These are phyloP conservation scores for Candida fluviatilis DNA, from an alignment of 805 yeast genomes.

Conservation along the genomic window DNA sequence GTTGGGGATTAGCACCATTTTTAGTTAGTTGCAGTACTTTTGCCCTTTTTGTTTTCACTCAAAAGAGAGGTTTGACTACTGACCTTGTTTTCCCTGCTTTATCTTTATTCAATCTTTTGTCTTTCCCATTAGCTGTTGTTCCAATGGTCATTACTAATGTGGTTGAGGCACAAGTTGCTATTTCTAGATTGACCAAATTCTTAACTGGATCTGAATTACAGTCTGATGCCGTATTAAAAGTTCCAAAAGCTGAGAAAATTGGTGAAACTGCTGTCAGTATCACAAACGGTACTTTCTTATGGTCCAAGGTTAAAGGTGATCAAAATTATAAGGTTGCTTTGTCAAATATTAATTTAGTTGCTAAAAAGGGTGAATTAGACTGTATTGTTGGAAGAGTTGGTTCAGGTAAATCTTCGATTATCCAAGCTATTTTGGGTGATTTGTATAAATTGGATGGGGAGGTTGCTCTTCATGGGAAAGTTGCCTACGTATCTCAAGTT, in stretches of 20 bases:
- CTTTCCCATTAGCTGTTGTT: conserved; percentile 87
- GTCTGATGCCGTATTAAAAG: conserved; percentile 62
- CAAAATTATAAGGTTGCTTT: conserved; percentile 60
- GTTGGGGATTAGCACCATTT: conserved; percentile 85
- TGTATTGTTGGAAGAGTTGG: conserved; percentile 92
- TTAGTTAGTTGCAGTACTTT: conserved; percentile 88
- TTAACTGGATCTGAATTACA: conserved; percentile 78
- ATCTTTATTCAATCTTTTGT: conserved; percentile 78
- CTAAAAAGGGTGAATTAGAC: conserved; percentile 71
- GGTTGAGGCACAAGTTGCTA: conserved; percentile 85
- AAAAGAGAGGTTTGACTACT: conserved; percentile 65
- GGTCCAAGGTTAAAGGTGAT: conserved; percentile 66
- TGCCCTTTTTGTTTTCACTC: conserved; percentile 65
- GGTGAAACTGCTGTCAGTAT: conserved; percentile 70
- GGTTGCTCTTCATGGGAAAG: conserved; percentile 66
- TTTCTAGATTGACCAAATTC: conserved; percentile 69
- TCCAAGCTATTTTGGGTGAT: conserved; percentile 80
- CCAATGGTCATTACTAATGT: conserved; percentile 86
- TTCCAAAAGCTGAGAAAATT: conserved; percentile 41
- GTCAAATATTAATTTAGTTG: conserved; percentile 55
- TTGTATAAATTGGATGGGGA: conserved; percentile 71
- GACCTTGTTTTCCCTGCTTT: conserved; percentile 92
- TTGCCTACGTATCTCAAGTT: conserved; percentile 88
- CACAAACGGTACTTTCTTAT: conserved; percentile 66
- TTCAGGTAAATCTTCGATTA: conserved; percentile 79